These are phyloP conservation scores for Gnomoniopsis sp. DNA, from an alignment of 2,329 filamentous ascomycete species.

Conservation along the genomic window DNA sequence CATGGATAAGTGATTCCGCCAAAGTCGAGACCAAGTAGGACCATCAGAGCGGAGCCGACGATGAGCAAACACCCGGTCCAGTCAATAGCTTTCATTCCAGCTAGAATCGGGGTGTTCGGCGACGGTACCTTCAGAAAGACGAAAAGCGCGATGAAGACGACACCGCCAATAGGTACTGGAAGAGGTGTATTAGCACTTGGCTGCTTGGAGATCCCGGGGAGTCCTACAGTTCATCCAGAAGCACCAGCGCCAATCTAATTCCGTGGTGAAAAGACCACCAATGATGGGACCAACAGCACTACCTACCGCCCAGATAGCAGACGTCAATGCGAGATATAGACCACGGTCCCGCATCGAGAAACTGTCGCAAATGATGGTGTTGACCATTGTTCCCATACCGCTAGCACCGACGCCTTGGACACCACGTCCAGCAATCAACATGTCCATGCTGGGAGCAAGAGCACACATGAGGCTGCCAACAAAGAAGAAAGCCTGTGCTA, in stretches of 20 bases:
- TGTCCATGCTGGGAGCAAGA: constrained; percentile 44
- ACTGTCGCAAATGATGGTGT: constrained; percentile 55
- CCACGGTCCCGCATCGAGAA: constrained; percentile 50
- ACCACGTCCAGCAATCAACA: constrained; percentile 52
- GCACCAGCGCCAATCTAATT: constrained; percentile 64
- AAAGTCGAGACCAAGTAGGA: constrained; percentile 81
- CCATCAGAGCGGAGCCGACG: constrained; percentile 77
- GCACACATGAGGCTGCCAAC: constrained; percentile 53
- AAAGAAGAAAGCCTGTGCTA: constrained; percentile 50
- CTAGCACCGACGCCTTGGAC: constrained; percentile 57
- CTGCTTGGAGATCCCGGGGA: constrained; percentile 19
- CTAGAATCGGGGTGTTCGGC: constrained; percentile 57
- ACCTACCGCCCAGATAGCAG: constrained; percentile 62
- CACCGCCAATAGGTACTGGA: constrained; percentile 32
- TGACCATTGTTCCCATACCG: constrained; percentile 57
- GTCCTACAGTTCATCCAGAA: constrained; percentile 58
- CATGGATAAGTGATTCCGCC: constrained; percentile 75
- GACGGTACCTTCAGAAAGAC: constrained; percentile 68
- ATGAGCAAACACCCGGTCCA: constrained; percentile 57
- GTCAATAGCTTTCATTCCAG: constrained; percentile 62
- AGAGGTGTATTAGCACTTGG: not conserved
- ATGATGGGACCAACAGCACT: constrained; percentile 64
- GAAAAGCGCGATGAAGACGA: constrained; percentile 47
- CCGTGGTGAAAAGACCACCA: constrained; percentile 64
- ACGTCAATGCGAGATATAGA: constrained; percentile 50